These are phyloP conservation scores for Euphrasia arctica DNA, from an alignment of 305 asterid genomes.

Conservation along the genomic window DNA sequence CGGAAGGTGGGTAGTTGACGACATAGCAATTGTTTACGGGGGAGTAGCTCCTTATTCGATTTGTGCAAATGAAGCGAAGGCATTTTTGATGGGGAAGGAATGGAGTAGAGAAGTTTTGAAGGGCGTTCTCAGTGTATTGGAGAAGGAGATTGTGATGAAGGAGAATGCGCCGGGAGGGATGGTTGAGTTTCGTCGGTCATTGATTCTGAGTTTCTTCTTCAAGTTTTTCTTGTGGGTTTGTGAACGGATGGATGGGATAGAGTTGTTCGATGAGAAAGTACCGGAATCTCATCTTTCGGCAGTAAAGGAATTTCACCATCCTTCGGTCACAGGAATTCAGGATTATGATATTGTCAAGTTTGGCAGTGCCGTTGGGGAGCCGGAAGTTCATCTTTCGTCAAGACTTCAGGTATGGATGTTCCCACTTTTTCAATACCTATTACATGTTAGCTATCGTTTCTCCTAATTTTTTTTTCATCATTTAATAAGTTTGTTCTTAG, in stretches of 20 bases:
- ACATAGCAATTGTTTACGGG: conserved; percentile 77
- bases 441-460: conserved; percentile 4
- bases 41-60: conserved; percentile 90
- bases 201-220: conserved; percentile 80
- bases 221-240: conserved; percentile 89
- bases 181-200: conserved; percentile 85
- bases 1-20: conserved; percentile 66
- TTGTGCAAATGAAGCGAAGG: conserved; percentile 48
- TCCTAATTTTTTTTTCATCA: not conserved
- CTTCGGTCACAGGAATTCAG: conserved; percentile 60
- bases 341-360: conserved; percentile 67
- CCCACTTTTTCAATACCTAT: not conserved
- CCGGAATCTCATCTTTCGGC: conserved; percentile 80
- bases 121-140: conserved; percentile 57
- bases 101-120: conserved; percentile 68
- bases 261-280: conserved; percentile 44
- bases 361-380: conserved; percentile 83
- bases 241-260: conserved; percentile 64
- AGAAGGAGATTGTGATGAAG: conserved; percentile 70
- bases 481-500: not conserved
- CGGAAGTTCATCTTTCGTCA: conserved; percentile 89
- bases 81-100: conserved; percentile 60
- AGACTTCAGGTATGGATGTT: conserved; percentile 67
- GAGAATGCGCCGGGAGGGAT: conserved; percentile 97
- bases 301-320: conserved; percentile 52